These are phyloP conservation scores for Athelia sp. DNA, from an alignment of 1,284 basidiomycete genomes.

Conservation along the genomic window DNA sequence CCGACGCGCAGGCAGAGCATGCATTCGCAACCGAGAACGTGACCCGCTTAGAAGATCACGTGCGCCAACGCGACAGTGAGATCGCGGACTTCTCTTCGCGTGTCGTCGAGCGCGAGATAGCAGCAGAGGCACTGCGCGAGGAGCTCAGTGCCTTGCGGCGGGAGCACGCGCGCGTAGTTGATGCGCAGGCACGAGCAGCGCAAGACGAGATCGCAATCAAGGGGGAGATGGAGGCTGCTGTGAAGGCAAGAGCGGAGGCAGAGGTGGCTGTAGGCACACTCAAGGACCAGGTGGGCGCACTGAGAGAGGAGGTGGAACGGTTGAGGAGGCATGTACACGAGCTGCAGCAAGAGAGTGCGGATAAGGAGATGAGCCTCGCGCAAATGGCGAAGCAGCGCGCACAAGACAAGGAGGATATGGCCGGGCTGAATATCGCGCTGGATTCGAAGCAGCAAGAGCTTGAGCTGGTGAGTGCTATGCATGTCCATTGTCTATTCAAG, in stretches of 20 bases:
- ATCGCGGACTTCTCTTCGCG: constrained; percentile 34
- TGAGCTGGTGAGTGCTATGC: constrained; percentile 68
- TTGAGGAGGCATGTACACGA: constrained; percentile 63
- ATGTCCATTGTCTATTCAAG: constrained; percentile 1
- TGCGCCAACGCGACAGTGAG: constrained; percentile 49
- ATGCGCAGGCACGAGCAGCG: constrained; percentile 45
- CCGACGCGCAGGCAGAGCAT: constrained; percentile 51
- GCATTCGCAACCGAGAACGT: constrained; percentile 47
- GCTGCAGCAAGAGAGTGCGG: constrained; percentile 75
- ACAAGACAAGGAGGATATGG: constrained; percentile 71
- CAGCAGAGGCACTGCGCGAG: constrained; percentile 48
- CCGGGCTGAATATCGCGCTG: constrained; percentile 79
- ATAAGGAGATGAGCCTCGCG: constrained; percentile 77
- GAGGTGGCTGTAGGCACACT: constrained; percentile 42
- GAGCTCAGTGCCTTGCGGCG: constrained; percentile 48
- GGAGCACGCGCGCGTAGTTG: constrained; percentile 45
- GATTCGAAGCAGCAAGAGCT: constrained; percentile 90
- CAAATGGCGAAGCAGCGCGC: constrained; percentile 65
- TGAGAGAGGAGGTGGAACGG: constrained; percentile 60
- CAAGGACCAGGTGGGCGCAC: constrained; percentile 41
- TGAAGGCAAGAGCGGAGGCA: constrained; percentile 47
- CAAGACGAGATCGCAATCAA: constrained; percentile 46
- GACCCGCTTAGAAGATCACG: constrained; percentile 49
- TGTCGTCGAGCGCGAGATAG: constrained; percentile 34
- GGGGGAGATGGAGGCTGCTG: constrained; percentile 39